Base-by-base conservation (phyloP, 345 rosid genomes). In the Abelmoschus esculentus region DNA sequence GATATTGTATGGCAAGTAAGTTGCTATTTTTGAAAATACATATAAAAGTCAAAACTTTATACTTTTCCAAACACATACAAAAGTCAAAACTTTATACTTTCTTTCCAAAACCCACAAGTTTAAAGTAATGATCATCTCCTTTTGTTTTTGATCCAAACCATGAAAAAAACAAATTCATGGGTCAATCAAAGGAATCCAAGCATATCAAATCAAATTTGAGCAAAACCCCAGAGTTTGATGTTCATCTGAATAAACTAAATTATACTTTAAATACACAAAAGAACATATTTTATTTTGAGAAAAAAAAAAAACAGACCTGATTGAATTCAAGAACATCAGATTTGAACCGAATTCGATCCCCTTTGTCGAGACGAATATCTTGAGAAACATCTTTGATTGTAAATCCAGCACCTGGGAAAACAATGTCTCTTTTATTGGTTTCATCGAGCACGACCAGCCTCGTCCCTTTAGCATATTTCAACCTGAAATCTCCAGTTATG, bases 301-400 rank as follows among this genome's bases (percentile, higher is more conserved):
- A 2, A 5, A 10, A 13, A 5, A 1, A 12, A 49, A 49, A 49
- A 14, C 15, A 54, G 58, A 54, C 58, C 58, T 54, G 58, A 7
- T 54, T 54, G 58, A 54, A 54, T 54, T 54, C 29, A 54, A 54
- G 58, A 54, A 54, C 58, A 54, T 54, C 58, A 54, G 58, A 54
- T 54, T 54, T 54, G 58, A 54, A 54, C 2, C 58, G 58, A 54
- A 54, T 54, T 2, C 58, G 58, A 18, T 54, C 58, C 29, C 58
- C 58, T 54, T 54, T 54, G 18, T 54, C 58, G 11, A 54, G 58
- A 17, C 58, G 58, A 18, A 54, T 54, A 54, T 54, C 58, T 54
- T 54, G 58, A 54, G 58, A 19, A 54, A 54, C 29, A 8, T 3
- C 58, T 19, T 54, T 54, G 12, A 54, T 54, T 7, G 58, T 54